phyloP scores from a whole-genome alignment of 225 moss, liverwort and hornwort species.

The Pseudisothecium myosuroides region DNA sequence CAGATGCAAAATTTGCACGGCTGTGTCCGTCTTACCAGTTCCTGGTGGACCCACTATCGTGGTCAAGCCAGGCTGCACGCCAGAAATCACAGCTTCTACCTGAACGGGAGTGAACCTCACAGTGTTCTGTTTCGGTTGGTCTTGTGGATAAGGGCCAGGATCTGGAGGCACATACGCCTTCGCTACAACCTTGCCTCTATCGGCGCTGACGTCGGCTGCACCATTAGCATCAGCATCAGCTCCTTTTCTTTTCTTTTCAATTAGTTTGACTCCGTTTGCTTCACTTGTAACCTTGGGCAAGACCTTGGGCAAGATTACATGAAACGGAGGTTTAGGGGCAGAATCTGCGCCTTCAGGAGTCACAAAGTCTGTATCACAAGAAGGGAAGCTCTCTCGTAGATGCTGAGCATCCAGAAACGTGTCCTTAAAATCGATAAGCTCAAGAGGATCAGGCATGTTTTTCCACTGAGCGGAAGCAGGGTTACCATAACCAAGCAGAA shows the following conservation, averaged over 20 bases:
- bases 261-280: conserved; percentile 25
- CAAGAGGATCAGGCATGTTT: conserved; percentile 81
- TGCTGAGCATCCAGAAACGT: conserved; percentile 90
- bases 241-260: conserved; percentile 58
- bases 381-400: conserved; percentile 80
- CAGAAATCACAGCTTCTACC: conserved; percentile 91
- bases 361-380: conserved; percentile 62
- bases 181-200: conserved; percentile 50
- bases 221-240: conserved; percentile 11
- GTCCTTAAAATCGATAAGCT: conserved; percentile 88
- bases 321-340: conserved; percentile 81
- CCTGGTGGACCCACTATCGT: conserved; percentile 98
- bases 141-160: conserved; percentile 98
- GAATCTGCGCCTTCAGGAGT: conserved; percentile 67
- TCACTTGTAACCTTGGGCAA: conserved; percentile 37
- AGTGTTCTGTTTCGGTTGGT: conserved; percentile 85
- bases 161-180: conserved; percentile 90
- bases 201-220: conserved; percentile 3
- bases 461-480: conserved; percentile 94
- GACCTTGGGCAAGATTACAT: conserved; percentile 55
- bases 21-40: conserved; percentile 98
- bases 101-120: conserved; percentile 95
- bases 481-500: conserved; percentile 94
- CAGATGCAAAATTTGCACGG: conserved; percentile 95
- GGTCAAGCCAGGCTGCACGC: conserved; percentile 91